Percentiles rank a stretch among this genome's conserved stretches.
Evolutionary conservation across 495 filamentous ascomycete genomes (phyloP).

Genomic region (Bryoglossum gracile): DNA sequence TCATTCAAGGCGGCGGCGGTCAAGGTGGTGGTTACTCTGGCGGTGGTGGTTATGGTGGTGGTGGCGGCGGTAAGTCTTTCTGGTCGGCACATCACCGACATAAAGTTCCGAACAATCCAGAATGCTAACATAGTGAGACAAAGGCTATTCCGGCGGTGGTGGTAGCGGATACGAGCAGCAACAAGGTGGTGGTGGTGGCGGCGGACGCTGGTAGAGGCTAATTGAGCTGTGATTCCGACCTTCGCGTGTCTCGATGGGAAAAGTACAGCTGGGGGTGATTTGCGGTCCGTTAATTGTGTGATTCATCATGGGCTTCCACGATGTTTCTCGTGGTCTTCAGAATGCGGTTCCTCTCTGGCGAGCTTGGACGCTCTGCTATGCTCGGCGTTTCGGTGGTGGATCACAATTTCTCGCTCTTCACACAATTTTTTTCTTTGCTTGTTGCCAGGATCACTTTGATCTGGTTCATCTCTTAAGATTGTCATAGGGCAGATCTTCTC

Average conservation of each 20-base stretch:
- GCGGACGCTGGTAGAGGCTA: slow-evolving; percentile 23
- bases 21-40: slow-evolving; percentile 22
- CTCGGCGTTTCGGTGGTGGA: slow-evolving; percentile 23
- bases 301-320: slow-evolving; percentile 17
- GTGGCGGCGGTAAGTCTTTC: slow-evolving; percentile 18
- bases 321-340: slow-evolving; percentile 27
- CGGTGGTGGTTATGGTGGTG: slow-evolving; percentile 12
- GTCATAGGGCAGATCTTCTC: slow-evolving; percentile 21
- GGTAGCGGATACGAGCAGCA: slow-evolving; percentile 20
- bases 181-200: slow-evolving; percentile 24
- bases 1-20: slow-evolving; percentile 24
- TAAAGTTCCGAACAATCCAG: neutral
- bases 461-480: slow-evolving; percentile 22
- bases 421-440: slow-evolving; percentile 21
- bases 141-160: slow-evolving; percentile 23
- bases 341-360: slow-evolving; percentile 24
- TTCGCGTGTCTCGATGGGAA: slow-evolving; percentile 22
- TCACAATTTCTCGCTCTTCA: slow-evolving; percentile 20
- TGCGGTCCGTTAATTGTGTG: slow-evolving; percentile 27
- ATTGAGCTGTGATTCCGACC: slow-evolving; percentile 18
- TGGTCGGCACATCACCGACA: neutral
- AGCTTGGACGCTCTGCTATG: slow-evolving; percentile 23
- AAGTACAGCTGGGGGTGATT: slow-evolving; percentile 27
- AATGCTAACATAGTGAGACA: slow-evolving; percentile 14
- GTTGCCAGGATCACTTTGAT: slow-evolving; percentile 25